Evolutionary conservation across 768 basidiomycete genomes (phyloP).

Genomic region (Pulveroboletus sp.): DNA sequence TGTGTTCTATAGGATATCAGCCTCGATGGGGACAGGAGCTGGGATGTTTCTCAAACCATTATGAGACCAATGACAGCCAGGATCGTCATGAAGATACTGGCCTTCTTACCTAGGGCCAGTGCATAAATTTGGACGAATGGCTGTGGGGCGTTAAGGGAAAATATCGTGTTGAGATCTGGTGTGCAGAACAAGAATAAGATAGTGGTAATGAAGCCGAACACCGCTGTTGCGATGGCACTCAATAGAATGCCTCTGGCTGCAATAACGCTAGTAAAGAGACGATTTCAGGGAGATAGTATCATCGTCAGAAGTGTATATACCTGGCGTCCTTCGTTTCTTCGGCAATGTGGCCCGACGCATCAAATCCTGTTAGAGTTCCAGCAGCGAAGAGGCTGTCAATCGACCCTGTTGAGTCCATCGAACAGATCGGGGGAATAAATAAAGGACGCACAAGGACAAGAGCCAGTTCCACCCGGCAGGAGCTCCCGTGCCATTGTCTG

Average conservation of each 20-base stretch:
- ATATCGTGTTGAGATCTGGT: slow-evolving; percentile 71
- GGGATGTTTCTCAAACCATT: slow-evolving; percentile 46
- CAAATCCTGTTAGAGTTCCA: slow-evolving; percentile 86
- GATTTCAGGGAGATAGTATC: not conserved
- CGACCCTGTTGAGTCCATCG: slow-evolving; percentile 23
- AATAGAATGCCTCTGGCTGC: slow-evolving; percentile 80
- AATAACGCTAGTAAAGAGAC: slow-evolving; percentile 45
- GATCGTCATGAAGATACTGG: slow-evolving; percentile 82
- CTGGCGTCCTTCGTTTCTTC: slow-evolving; percentile 85
- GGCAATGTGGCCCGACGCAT: slow-evolving; percentile 82
- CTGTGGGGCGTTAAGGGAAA: slow-evolving; percentile 76
- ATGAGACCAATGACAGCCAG: slow-evolving; percentile 83
- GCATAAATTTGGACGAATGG: slow-evolving; percentile 89
- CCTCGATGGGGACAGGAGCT: not conserved
- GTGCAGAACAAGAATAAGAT: slow-evolving; percentile 84
- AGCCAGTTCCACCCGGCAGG: slow-evolving; percentile 90
- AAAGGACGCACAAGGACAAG: slow-evolving; percentile 62
- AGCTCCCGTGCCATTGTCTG: slow-evolving; percentile 88
- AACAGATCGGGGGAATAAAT: not conserved
- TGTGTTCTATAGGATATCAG: slow-evolving; percentile 54
- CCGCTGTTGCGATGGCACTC: slow-evolving; percentile 72
- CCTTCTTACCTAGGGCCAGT: slow-evolving; percentile 72
- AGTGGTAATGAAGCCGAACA: slow-evolving; percentile 72
- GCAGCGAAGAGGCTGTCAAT: slow-evolving; percentile 79
- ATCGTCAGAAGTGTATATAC: slow-evolving; percentile 25